Evolutionary conservation across 495 filamentous ascomycete genomes (phyloP).

Genomic region (Geopyxis carbonaria): DNA sequence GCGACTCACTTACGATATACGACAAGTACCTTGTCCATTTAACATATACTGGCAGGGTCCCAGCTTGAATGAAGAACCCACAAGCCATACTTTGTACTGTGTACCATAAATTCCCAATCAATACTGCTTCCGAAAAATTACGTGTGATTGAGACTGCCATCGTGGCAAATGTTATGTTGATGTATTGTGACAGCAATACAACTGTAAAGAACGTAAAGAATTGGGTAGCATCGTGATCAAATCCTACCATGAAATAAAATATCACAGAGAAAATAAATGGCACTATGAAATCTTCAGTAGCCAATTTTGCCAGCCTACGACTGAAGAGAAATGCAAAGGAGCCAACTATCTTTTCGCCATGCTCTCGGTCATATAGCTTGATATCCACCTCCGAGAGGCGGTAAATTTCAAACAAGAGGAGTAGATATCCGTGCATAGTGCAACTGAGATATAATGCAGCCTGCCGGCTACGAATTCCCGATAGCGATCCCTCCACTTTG

Average conservation of each 20-base stretch:
- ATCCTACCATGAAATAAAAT: slow-evolving; percentile 62
- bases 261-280: slow-evolving; percentile 48
- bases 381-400: slow-evolving; percentile 49
- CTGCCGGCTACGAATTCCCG: slow-evolving; percentile 48
- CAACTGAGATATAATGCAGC: slow-evolving; percentile 51
- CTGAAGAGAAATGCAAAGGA: slow-evolving; percentile 48
- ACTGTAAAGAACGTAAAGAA: slow-evolving; percentile 55
- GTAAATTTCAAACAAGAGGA: slow-evolving; percentile 55
- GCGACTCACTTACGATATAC: slow-evolving; percentile 31
- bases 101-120: slow-evolving; percentile 51
- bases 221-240: slow-evolving; percentile 38
- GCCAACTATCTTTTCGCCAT: slow-evolving; percentile 51
- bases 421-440: slow-evolving; percentile 54
- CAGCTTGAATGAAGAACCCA: slow-evolving; percentile 54
- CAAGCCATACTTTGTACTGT: slow-evolving; percentile 54
- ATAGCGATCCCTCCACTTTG: slow-evolving; percentile 38
- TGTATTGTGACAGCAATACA: slow-evolving; percentile 46
- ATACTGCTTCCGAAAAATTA: slow-evolving; percentile 42
- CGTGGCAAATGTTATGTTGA: slow-evolving; percentile 44
- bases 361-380: slow-evolving; percentile 54
- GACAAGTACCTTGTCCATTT: slow-evolving; percentile 52
- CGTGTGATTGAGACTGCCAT: slow-evolving; percentile 42
- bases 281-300: slow-evolving; percentile 50
- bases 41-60: slow-evolving; percentile 55
- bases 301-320: slow-evolving; percentile 43